A percentile compares a stretch with the other conserved stretches of the same genome.
Evolutionary conservation across 495 filamentous ascomycete species (phyloP).

Genomic region (Aspergillus saccharolyticus): DNA sequence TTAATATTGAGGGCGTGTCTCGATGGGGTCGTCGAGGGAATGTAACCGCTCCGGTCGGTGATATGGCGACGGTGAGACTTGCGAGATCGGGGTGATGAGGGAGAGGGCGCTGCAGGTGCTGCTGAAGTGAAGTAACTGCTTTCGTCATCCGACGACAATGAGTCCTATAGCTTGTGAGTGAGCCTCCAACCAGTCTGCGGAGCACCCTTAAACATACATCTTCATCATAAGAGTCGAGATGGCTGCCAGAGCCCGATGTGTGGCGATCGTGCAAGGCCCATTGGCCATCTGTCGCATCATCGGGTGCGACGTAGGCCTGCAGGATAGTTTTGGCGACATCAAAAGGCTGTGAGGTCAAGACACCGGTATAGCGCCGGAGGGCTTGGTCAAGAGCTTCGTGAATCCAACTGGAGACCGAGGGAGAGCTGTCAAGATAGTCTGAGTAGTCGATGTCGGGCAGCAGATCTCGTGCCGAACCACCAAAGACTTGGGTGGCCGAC

Average conservation of each 20-base stretch:
- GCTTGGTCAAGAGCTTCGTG: constrained; percentile 72
- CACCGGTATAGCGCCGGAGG: constrained; percentile 77
- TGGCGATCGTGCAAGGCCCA: constrained; percentile 21
- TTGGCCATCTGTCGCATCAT: constrained; percentile 29
- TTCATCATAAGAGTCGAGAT: constrained; percentile 32
- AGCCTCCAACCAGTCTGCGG: background rate
- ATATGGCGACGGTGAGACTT: constrained; percentile 35
- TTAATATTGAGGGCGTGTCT: constrained; percentile 65
- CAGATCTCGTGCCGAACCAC: constrained; percentile 74
- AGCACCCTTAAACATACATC: constrained; percentile 18
- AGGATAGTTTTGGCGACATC: constrained; percentile 92
- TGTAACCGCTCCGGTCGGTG: constrained; percentile 49
- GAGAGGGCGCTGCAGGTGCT: constrained; percentile 53
- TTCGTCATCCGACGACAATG: constrained; percentile 67
- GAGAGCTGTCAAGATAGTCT: constrained; percentile 76
- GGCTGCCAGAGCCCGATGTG: constrained; percentile 24
- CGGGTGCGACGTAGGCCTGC: constrained; percentile 62
- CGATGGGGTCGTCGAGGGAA: constrained; percentile 34
- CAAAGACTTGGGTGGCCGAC: constrained; percentile 42
- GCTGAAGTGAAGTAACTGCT: constrained; percentile 80
- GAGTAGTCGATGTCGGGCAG: constrained; percentile 85
- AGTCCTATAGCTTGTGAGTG: constrained; percentile 22
- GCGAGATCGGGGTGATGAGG: constrained; percentile 48
- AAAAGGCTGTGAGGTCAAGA: constrained; percentile 88
- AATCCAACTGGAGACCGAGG: constrained; percentile 64